Evolutionary conservation across 1,284 basidiomycete genomes (phyloP).

Genomic region (Austroboletus novae-zelandiae): DNA sequence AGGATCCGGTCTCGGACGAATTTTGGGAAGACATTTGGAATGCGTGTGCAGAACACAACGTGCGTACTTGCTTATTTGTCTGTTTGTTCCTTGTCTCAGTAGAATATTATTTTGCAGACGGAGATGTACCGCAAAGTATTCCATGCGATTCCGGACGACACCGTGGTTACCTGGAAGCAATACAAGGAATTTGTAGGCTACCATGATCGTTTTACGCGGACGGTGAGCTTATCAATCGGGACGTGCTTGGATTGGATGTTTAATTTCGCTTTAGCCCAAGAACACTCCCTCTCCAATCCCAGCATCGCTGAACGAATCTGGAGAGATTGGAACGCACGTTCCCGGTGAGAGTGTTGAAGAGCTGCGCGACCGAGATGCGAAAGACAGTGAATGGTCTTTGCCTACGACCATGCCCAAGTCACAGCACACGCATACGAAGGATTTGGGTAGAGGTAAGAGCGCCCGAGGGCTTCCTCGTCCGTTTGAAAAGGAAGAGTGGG

Average conservation of each 20-base stretch:
- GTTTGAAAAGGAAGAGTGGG: conserved; percentile 78
- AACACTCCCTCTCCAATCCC: conserved; percentile 45
- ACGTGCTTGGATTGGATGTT: neutral
- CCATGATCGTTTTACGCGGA: conserved; percentile 73
- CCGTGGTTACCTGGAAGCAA: conserved; percentile 91
- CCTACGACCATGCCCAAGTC: conserved; percentile 10
- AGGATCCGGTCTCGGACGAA: conserved; percentile 80
- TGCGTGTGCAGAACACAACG: conserved; percentile 80
- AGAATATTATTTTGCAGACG: conserved; percentile 55
- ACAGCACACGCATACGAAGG: conserved; percentile 23
- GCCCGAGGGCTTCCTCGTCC: conserved; percentile 56
- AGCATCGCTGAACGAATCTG: conserved; percentile 55
- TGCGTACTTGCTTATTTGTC: conserved; percentile 39
- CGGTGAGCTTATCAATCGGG: conserved; percentile 39
- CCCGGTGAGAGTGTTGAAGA: conserved; percentile 22
- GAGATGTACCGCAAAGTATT: conserved; percentile 94
- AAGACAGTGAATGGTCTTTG: conserved; percentile 19
- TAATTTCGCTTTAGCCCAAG: conserved; percentile 39
- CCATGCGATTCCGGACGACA: conserved; percentile 87
- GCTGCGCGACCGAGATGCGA: conserved; percentile 12
- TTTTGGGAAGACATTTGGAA: conserved; percentile 93
- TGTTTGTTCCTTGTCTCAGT: conserved; percentile 7
- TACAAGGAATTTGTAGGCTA: conserved; percentile 83
- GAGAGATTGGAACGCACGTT: conserved; percentile 37
- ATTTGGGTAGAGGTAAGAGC: conserved; percentile 24